Evolutionary conservation across 768 basidiomycete species (phyloP).

Genomic region (Cystobasidium ongulense): DNA sequence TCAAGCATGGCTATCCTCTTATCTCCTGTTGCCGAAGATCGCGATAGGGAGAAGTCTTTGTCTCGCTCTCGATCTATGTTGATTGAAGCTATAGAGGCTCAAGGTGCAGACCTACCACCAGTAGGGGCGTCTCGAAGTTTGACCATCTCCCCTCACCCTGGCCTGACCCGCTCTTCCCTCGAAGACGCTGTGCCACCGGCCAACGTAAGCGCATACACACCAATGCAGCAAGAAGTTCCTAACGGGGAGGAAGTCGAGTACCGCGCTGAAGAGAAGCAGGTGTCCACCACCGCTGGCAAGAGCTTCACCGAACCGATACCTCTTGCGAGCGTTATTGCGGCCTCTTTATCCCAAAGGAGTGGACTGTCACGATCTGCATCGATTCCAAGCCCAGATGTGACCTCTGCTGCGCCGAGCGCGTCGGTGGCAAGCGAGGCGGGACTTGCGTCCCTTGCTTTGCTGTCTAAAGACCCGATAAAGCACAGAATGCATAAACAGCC

Average conservation of each 20-base stretch:
- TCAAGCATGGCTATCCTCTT: neutral
- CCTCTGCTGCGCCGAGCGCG: no score
- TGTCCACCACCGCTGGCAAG: neutral
- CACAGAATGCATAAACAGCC: no score
- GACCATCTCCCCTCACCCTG: no score
- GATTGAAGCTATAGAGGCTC: neutral
- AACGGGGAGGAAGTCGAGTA: no score
- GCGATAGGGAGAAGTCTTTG: neutral
- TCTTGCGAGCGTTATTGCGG: neutral
- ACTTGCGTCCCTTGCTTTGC: no score
- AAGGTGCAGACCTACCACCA: neutral
- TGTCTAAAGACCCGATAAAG: no score
- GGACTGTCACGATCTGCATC: neutral
- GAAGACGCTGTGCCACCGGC: no score
- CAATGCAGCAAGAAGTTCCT: no score
- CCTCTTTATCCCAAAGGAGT: neutral
- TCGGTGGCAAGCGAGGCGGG: no score
- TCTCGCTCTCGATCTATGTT: neutral
- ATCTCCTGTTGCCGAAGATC: neutral
- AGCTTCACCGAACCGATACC: neutral
- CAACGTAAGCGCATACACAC: no score
- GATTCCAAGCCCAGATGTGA: no score
- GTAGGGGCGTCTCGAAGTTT: neutral
- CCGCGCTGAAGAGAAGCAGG: neutral
- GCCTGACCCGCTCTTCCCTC: no score